These are phyloP conservation scores for Verticillium albo-atrum DNA, from an alignment of 2,329 filamentous ascomycete species.

Conservation along the genomic window DNA sequence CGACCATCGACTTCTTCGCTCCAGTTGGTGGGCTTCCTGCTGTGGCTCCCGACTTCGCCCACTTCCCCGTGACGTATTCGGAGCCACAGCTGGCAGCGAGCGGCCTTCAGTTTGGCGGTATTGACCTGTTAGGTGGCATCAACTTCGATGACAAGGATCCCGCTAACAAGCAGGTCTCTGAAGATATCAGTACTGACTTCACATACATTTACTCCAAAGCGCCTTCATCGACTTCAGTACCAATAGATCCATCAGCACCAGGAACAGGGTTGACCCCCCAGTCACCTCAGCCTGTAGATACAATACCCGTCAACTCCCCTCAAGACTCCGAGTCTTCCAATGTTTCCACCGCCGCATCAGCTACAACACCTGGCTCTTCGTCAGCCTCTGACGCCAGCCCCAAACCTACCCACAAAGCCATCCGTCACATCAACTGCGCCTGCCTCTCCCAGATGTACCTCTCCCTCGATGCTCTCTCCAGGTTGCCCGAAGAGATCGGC, in stretches of 20 bases:
- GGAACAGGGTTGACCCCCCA: background rate
- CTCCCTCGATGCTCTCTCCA: conserved; percentile 44
- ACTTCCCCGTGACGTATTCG: conserved; percentile 4
- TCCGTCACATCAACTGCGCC: conserved; percentile 28
- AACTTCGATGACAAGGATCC: conserved; percentile 25
- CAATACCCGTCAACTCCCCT: background rate
- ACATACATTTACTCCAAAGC: conserved; percentile 4
- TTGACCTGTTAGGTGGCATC: conserved; percentile 24
- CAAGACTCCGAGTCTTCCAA: background rate
- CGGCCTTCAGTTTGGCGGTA: conserved; percentile 16
- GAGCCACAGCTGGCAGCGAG: conserved; percentile 8
- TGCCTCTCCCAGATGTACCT: conserved; percentile 48
- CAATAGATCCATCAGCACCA: background rate
- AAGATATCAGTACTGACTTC: conserved; percentile 17
- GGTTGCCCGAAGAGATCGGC: conserved; percentile 38
- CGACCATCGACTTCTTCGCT: conserved; percentile 19
- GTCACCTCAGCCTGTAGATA: background rate
- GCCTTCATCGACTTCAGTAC: background rate
- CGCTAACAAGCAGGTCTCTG: conserved; percentile 19
- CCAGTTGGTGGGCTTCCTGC: conserved; percentile 3
- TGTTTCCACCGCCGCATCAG: background rate
- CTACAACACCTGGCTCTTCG: conserved; percentile 4
- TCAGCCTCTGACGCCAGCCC: conserved; percentile 1
- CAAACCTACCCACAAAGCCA: background rate
- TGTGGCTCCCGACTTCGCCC: background rate